Conservation (phyloP, 2,329 filamentous ascomycete genomes). For the Penicillium sp. region DNA sequence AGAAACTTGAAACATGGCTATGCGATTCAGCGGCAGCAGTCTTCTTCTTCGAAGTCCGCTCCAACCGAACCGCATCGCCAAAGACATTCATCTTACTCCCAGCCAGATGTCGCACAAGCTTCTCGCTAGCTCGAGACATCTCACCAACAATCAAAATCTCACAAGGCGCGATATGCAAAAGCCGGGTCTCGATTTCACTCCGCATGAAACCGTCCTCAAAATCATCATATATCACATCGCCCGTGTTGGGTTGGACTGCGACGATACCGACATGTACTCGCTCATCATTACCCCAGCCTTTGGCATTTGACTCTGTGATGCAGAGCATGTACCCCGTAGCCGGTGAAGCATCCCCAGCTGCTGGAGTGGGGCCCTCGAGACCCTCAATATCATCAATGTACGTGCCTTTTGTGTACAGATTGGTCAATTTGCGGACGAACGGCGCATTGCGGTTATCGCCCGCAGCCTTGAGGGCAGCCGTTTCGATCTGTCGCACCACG, state of each 20-base stretch:
- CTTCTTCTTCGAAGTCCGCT: constrained; percentile 68
- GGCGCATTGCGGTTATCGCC: constrained; percentile 91
- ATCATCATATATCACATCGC: constrained; percentile 90
- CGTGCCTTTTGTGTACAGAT: constrained; percentile 95
- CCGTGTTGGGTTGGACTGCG: constrained; percentile 90
- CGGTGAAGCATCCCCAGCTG: constrained; percentile 53
- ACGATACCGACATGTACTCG: constrained; percentile 88
- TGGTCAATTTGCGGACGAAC: constrained; percentile 88
- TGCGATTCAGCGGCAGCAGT: constrained; percentile 79
- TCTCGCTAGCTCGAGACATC: constrained; percentile 84
- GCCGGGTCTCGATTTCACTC: constrained; percentile 88
- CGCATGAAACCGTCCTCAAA: constrained; percentile 99
- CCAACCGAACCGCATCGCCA: constrained; percentile 81
- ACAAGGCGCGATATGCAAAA: constrained; percentile 91
- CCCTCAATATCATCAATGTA: constrained; percentile 93
- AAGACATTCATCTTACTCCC: constrained; percentile 88
- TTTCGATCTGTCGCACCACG: constrained; percentile 89
- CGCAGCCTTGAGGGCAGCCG: constrained; percentile 88
- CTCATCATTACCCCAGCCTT: constrained; percentile 79
- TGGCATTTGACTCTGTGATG: constrained; percentile 77
- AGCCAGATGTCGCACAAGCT: constrained; percentile 82
- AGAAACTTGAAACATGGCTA: constrained; percentile 87
- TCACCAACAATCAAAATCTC: constrained; percentile 92
- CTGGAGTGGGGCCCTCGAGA: constrained; percentile 54
- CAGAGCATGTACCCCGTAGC: constrained; percentile 85